A percentile compares a stretch with the other conserved stretches of the same genome.
Conservation (phyloP, 78 protist genomes). For the Protostelium mycophagum region DNA sequence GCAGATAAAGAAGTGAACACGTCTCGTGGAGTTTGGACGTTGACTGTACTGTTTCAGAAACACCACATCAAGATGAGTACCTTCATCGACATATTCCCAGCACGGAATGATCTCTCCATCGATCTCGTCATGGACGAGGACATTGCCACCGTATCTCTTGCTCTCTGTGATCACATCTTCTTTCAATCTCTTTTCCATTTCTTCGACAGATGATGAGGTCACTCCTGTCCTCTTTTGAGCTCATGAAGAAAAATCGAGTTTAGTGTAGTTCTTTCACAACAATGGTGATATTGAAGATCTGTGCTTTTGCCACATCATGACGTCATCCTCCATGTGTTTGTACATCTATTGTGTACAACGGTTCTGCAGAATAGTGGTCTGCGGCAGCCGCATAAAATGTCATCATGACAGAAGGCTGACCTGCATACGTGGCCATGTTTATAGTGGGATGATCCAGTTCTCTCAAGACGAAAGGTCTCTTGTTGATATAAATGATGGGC, state of each 20-base stretch:
- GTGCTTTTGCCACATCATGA: too few relatives aligned
- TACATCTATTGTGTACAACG: too few relatives aligned
- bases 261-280: too few relatives aligned
- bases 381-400: neutral
- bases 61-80: neutral
- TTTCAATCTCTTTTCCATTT: neutral
- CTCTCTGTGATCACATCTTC: neutral
- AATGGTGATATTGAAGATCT: neutral
- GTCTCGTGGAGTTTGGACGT: neutral
- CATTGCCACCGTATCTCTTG: neutral
- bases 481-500: conserved; percentile 8
- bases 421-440: neutral
- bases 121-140: neutral
- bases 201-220: neutral
- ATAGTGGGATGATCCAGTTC: neutral
- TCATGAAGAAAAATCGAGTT: too few relatives aligned
- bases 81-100: neutral
- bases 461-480: conserved; percentile 1
- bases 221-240: too few relatives aligned
- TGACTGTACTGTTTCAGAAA: neutral
- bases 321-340: too few relatives aligned
- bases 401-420: neutral
- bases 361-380: too few relatives aligned
- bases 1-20: neutral
- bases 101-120: neutral